Percentiles rank a stretch among this genome's conserved stretches.
Evolutionary conservation across 306 rosid genomes (phyloP).

Genomic region (Senna siamea): DNA sequence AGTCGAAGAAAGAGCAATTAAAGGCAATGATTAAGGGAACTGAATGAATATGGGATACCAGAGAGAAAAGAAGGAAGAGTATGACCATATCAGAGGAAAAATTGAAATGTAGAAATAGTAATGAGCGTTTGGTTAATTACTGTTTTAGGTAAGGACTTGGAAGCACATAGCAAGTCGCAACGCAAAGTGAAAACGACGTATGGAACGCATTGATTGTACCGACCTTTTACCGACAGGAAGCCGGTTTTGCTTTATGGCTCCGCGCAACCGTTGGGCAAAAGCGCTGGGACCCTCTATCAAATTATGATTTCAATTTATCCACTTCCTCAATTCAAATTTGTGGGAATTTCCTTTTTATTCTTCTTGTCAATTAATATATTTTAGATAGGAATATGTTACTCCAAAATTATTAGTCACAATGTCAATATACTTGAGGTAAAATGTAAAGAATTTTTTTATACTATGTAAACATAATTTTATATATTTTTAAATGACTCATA

Average conservation of each 20-base stretch:
- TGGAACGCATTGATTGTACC: slow-evolving; percentile 38
- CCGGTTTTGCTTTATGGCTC: background rate
- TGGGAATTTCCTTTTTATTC: too few species aligned
- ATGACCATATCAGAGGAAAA: background rate
- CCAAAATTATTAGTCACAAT: too few species aligned
- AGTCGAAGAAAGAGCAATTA: background rate
- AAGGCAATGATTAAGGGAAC: background rate
- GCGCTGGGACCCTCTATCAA: background rate
- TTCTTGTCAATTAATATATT: too few species aligned
- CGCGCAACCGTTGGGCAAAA: background rate
- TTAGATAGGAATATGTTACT: too few species aligned
- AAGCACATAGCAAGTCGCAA: background rate
- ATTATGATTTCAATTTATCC: background rate
- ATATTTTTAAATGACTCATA: too few species aligned
- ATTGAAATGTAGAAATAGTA: background rate
- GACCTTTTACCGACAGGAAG: slow-evolving; percentile 7
- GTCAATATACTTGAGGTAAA: too few species aligned
- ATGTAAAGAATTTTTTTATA: too few species aligned
- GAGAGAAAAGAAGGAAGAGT: background rate
- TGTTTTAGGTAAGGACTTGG: too few species aligned
- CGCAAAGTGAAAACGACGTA: background rate
- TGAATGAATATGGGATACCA: too few species aligned
- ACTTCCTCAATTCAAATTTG: too few species aligned
- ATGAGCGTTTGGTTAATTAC: too few species aligned
- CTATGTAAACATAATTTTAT: too few species aligned